Evolutionary conservation across 2,329 filamentous ascomycete genomes (phyloP).

Genomic region (Pestalotiopsis sp.): DNA sequence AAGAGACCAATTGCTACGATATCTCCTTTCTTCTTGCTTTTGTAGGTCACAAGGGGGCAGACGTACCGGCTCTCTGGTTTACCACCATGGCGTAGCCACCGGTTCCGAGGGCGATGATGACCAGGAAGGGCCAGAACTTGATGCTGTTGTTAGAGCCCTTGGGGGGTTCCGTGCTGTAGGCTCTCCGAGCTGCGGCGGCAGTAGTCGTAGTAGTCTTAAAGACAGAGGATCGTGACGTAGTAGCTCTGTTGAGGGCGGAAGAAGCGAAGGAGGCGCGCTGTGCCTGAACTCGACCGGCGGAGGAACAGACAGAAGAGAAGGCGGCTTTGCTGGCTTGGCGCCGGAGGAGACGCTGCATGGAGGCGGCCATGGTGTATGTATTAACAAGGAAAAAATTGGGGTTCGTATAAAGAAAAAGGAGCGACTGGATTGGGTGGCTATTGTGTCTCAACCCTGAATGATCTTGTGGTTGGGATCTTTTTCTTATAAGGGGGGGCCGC

Average conservation of each 20-base stretch:
- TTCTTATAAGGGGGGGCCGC: background rate
- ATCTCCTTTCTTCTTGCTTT: background rate
- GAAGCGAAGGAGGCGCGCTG: slow-evolving; percentile 1
- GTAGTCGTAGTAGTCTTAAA: background rate
- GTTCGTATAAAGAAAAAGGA: background rate
- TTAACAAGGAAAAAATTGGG: background rate
- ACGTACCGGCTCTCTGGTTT: slow-evolving; percentile 49
- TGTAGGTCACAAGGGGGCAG: background rate
- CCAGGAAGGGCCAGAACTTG: slow-evolving; percentile 61
- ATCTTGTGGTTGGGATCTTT: background rate
- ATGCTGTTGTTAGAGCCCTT: slow-evolving; percentile 35
- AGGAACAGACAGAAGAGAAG: slow-evolving; percentile 11
- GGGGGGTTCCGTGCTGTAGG: slow-evolving; percentile 45
- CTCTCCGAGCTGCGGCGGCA: slow-evolving; percentile 14
- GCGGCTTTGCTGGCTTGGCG: slow-evolving; percentile 16
- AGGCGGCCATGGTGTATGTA: slow-evolving; percentile 19
- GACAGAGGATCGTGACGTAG: background rate
- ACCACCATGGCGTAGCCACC: slow-evolving; percentile 52
- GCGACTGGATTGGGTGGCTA: background rate
- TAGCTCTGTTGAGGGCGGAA: slow-evolving; percentile 1
- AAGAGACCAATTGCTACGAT: background rate
- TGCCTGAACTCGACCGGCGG: slow-evolving; percentile 1
- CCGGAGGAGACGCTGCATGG: slow-evolving; percentile 23
- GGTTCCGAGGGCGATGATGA: slow-evolving; percentile 47
- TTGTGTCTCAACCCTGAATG: slow-evolving; percentile 7